These are phyloP conservation scores for Litchi chinensis DNA, from an alignment of 345 rosid genomes.

Conservation along the genomic window DNA sequence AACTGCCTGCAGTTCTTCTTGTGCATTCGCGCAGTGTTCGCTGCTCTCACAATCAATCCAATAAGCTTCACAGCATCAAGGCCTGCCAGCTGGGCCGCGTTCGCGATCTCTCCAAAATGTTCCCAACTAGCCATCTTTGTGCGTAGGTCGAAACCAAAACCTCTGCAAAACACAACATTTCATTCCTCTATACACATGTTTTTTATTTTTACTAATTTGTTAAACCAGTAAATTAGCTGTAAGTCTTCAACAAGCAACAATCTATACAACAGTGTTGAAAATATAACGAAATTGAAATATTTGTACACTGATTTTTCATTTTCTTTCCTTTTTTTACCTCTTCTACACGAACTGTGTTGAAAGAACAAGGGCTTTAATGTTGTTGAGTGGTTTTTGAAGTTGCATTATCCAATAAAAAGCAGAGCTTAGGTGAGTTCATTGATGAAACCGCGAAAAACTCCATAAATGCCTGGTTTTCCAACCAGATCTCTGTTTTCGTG, in stretches of 20 bases:
- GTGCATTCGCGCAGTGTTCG: constrained; percentile 89
- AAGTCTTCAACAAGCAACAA: neutral
- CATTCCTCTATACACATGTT: neutral
- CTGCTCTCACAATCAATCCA: constrained; percentile 83
- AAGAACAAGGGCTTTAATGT: neutral
- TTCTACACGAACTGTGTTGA: constrained; percentile 21
- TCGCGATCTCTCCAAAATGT: constrained; percentile 78
- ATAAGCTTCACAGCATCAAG: constrained; percentile 81
- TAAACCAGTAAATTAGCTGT: neutral
- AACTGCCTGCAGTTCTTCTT: constrained; percentile 95
- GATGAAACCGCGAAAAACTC: neutral
- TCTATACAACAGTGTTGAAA: neutral
- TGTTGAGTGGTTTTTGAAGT: neutral
- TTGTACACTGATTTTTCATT: neutral
- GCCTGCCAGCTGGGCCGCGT: constrained; percentile 79
- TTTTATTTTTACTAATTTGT: neutral
- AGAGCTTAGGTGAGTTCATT: neutral
- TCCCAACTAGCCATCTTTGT: constrained; percentile 76
- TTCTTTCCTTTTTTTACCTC: constrained; percentile 9
- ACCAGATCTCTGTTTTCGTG: constrained; percentile 29
- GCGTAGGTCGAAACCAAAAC: constrained; percentile 11
- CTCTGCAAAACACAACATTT: neutral
- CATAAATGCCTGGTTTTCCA: constrained; percentile 7
- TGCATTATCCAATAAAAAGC: neutral
- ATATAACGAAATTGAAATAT: neutral